Percentiles rank a stretch among this genome's conserved stretches.
phyloP scores from a whole-genome alignment of 192 early-diverging fungal genomes.

The Coemansia guatemalensis region DNA sequence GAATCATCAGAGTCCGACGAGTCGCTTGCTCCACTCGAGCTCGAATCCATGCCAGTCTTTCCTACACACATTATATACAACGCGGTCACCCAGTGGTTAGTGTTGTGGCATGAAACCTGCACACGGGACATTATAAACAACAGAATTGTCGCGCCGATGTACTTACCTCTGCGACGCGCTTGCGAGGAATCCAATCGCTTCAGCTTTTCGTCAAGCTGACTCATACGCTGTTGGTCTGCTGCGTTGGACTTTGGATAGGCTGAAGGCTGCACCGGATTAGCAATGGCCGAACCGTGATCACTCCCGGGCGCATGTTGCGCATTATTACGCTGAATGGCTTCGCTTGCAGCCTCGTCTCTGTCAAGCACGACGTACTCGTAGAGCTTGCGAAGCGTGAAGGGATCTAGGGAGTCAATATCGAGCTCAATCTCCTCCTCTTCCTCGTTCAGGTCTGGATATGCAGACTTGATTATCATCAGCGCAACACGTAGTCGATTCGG shows the following conservation, averaged over 20 bases:
- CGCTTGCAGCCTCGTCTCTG: slow-evolving; percentile 51
- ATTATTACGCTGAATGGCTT: slow-evolving; percentile 49
- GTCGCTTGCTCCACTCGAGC: slow-evolving; percentile 53
- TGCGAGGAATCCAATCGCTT: slow-evolving; percentile 46
- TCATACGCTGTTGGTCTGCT: slow-evolving; percentile 37
- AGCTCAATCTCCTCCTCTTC: slow-evolving; percentile 90
- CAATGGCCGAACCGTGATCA: slow-evolving; percentile 39
- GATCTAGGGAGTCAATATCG: slow-evolving; percentile 90
- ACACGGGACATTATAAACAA: background rate
- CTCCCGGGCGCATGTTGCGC: slow-evolving; percentile 48
- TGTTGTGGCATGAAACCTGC: background rate
- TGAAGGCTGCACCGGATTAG: slow-evolving; percentile 53
- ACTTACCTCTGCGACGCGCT: slow-evolving; percentile 34
- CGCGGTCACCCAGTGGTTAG: background rate
- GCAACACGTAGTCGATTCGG: slow-evolving; percentile 41
- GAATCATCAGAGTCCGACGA: slow-evolving; percentile 81
- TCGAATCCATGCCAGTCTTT: slow-evolving; percentile 36
- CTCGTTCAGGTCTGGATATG: slow-evolving; percentile 53
- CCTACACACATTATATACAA: slow-evolving; percentile 17
- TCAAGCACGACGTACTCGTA: slow-evolving; percentile 80
- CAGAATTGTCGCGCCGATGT: background rate
- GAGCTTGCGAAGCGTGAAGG: slow-evolving; percentile 76
- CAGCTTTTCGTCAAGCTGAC: slow-evolving; percentile 53
- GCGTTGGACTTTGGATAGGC: slow-evolving; percentile 24
- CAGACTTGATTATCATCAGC: slow-evolving; percentile 53